Evolutionary conservation across 225 moss, liverwort and hornwort species (phyloP).

Genomic region (Takakia lepidozioides): DNA sequence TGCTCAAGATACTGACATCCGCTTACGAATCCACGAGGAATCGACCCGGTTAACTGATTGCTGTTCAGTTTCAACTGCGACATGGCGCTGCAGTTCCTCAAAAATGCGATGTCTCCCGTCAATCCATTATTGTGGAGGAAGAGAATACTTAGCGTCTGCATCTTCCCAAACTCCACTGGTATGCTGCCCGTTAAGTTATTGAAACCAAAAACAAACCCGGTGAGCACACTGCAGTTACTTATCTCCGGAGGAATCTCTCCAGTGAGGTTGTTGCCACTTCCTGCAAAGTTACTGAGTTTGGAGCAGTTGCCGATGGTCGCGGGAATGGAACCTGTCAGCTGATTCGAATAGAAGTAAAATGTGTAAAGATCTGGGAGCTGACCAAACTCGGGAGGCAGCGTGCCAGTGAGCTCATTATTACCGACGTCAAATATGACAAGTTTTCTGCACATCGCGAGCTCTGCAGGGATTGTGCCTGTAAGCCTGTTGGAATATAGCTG

Average conservation of each 20-base stretch:
- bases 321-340: constrained; percentile 15
- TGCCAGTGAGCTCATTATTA: constrained; percentile 9
- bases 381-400: constrained; percentile 16
- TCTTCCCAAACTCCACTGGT: constrained; percentile 16
- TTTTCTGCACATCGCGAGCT: constrained; percentile 13
- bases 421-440: constrained; percentile 14
- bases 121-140: constrained; percentile 29
- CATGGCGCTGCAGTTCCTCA: constrained; percentile 36
- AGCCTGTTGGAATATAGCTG: not conserved
- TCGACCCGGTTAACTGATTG: constrained; percentile 19
- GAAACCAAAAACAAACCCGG: constrained; percentile 28
- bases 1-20: constrained; percentile 15
- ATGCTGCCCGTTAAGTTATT: constrained; percentile 27
- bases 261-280: constrained; percentile 12
- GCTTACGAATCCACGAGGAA: constrained; percentile 21
- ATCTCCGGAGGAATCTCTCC: constrained; percentile 18
- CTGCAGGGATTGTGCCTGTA: constrained; percentile 1
- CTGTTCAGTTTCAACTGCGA: constrained; percentile 28
- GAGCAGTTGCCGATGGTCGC: constrained; percentile 32
- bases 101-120: constrained; percentile 17
- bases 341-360: not conserved
- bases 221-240: constrained; percentile 20
- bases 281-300: constrained; percentile 14
- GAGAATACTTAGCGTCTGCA: constrained; percentile 29
- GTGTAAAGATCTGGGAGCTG: constrained; percentile 11